Percentiles rank a stretch among this genome's conserved stretches.
phyloP scores from a whole-genome alignment of 2,329 filamentous ascomycete genomes.

The Diatrype stigma region DNA sequence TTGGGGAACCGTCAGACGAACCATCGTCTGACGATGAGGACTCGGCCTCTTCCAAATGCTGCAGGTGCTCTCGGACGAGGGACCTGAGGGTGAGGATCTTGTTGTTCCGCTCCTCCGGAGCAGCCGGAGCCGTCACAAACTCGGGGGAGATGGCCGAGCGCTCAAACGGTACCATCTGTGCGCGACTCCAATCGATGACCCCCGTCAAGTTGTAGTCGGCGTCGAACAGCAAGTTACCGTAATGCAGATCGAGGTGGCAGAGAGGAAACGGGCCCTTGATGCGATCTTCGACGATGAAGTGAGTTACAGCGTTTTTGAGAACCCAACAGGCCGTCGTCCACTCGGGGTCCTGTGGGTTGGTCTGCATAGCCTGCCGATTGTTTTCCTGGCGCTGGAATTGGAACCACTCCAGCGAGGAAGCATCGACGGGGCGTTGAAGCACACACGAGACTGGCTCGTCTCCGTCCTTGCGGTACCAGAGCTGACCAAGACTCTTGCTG shows the following conservation, averaged over 20 bases:
- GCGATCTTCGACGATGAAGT: constrained; percentile 25
- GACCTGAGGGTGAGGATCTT: too few relatives aligned
- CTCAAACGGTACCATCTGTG: constrained; percentile 31
- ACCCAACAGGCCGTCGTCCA: constrained; percentile 29
- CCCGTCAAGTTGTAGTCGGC: constrained; percentile 34
- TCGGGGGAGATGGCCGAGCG: constrained; percentile 31
- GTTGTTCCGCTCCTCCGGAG: constrained; percentile 23
- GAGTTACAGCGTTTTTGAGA: constrained; percentile 22
- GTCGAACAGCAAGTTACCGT: constrained; percentile 38
- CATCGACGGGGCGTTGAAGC: constrained; percentile 20
- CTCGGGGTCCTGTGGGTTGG: constrained; percentile 21
- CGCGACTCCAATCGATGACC: constrained; percentile 32
- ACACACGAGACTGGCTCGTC: too few relatives aligned
- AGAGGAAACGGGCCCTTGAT: constrained; percentile 32
- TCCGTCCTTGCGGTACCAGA: constrained; percentile 22
- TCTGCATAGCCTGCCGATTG: constrained; percentile 16
- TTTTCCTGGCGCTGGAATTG: constrained; percentile 20
- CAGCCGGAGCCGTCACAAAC: constrained; percentile 24
- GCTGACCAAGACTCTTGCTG: constrained; percentile 21
- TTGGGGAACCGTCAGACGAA: too few relatives aligned
- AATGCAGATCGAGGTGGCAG: constrained; percentile 31
- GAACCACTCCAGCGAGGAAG: constrained; percentile 27
- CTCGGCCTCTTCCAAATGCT: too few relatives aligned
- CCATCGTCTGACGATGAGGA: too few relatives aligned
- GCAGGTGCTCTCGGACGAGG: too few relatives aligned